phyloP scores from a whole-genome alignment of 257 asterid species.

The Solanum clarkiae region DNA sequence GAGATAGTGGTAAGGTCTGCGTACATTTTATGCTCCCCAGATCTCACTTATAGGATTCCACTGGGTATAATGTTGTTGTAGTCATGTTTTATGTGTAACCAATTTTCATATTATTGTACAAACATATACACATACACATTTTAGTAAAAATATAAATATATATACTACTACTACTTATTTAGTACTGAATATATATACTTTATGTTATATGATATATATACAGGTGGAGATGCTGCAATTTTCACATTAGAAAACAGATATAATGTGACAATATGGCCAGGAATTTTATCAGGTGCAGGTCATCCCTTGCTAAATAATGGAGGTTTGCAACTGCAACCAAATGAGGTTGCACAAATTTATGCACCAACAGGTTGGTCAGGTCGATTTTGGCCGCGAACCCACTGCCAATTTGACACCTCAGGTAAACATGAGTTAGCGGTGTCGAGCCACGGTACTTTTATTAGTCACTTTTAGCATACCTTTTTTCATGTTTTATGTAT shows the following conservation, averaged over 20 bases:
- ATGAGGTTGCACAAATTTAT: not conserved
- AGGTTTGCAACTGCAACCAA: constrained; percentile 28
- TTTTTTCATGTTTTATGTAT: not conserved
- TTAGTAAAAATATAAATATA: too few species aligned
- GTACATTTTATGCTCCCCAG: too few species aligned
- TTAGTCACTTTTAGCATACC: not conserved
- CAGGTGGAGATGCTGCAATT: constrained; percentile 22
- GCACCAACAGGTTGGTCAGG: constrained; percentile 76
- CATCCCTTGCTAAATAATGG: constrained; percentile 34
- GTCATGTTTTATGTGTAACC: fast-evolving
- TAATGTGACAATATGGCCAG: constrained; percentile 45
- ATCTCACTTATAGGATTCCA: too few species aligned
- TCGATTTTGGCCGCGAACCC: constrained; percentile 58
- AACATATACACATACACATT: too few species aligned
- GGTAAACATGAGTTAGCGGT: not conserved
- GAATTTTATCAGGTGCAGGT: constrained; percentile 31
- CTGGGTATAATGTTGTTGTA: too few species aligned
- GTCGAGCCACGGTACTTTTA: not conserved
- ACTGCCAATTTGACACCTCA: constrained; percentile 44
- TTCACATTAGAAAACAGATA: constrained; percentile 45
- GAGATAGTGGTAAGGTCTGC: too few species aligned
- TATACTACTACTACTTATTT: too few species aligned
- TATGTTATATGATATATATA: not conserved
- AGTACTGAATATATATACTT: not conserved
- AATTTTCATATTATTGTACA: not conserved